Evolutionary conservation across 768 basidiomycete genomes (phyloP), one percentile per base, ranked within the genome.

Genomic region (Rhodotorula diobovata): DNA sequence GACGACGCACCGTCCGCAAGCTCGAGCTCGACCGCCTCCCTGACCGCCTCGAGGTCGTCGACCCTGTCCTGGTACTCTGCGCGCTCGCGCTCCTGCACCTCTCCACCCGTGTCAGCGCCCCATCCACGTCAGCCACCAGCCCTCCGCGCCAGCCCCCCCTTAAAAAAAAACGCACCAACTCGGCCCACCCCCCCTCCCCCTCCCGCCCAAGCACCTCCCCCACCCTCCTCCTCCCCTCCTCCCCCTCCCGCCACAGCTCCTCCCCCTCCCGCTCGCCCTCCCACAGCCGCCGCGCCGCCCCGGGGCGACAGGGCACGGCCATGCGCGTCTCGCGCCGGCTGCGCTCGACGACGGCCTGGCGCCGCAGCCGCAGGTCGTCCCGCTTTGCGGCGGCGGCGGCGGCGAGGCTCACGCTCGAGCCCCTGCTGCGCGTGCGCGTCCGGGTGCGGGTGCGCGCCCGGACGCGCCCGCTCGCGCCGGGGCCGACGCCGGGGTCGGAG

Each of bases 71-170:
- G 45, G 35, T 61, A 23, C 45, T 71, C 73, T 0, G 48, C 58
- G 11, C 34, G 30, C 23, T 58, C 58, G 16, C 63, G 67, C 78
- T 70, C 77, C 76, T 70, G 68, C 67, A 18, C 37, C 12, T 28
- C 10, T 3, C 14, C 20, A 25, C 4, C 35, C 16, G 3, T 15
- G 35, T 56, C 35, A 11, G 20, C 39, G n/a, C 35, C 20, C 35
- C 34, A 20, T 23, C 4, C 32, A 12, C 30, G 21, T 18, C 53
- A n/a, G 48, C 48, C 12, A 50, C 28, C 50, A 39, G 62, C 62
- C 54, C 62, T 55, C 25, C 20, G 6, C 5, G 54, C 5, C 11
- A 55, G n/a, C 10, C n/a, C 6, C n/a, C 28, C n/a, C 51, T 7
- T 18, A 34, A 21, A 20, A 30, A 30, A 15, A 30, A 14, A 32